Evolutionary conservation across 2,329 filamentous ascomycete genomes (phyloP).

Genomic region (Fusarium nodosum): DNA sequence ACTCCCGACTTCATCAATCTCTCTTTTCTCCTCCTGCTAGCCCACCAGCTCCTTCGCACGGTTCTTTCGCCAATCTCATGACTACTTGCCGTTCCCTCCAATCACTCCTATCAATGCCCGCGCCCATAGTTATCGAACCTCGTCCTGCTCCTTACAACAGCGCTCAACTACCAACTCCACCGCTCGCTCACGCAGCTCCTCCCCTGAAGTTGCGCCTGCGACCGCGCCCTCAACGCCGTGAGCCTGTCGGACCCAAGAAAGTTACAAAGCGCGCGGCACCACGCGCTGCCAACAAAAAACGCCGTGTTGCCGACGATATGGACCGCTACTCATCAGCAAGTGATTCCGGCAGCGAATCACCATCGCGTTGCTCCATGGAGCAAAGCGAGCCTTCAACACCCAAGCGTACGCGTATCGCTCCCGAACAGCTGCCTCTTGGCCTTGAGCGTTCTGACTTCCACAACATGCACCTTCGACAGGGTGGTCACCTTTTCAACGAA

Average conservation of each 20-base stretch:
- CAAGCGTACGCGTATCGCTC: conserved; percentile 71
- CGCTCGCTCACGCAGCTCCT: conserved; percentile 64
- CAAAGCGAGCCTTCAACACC: conserved; percentile 65
- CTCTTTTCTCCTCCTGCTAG: conserved; percentile 71
- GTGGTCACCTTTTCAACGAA: conserved; percentile 54
- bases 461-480: conserved; percentile 52
- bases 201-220: conserved; percentile 70
- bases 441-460: conserved; percentile 72
- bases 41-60: conserved; percentile 62
- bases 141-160: conserved; percentile 42
- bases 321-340: conserved; percentile 57
- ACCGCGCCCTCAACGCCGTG: conserved; percentile 56
- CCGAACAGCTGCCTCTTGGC: conserved; percentile 71
- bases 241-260: conserved; percentile 57
- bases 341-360: conserved; percentile 55
- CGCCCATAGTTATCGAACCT: conserved; percentile 57
- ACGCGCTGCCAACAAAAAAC: conserved; percentile 67
- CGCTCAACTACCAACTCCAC: conserved; percentile 67
- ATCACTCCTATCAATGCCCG: conserved; percentile 64
- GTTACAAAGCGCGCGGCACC: conserved; percentile 66
- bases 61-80: conserved; percentile 68
- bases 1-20: conserved; percentile 64
- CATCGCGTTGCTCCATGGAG: conserved; percentile 26
- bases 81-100: conserved; percentile 73
- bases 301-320: conserved; percentile 62